These are phyloP conservation scores for Barnettozyma californica DNA, from an alignment of 805 yeast species.

Conservation along the genomic window DNA sequence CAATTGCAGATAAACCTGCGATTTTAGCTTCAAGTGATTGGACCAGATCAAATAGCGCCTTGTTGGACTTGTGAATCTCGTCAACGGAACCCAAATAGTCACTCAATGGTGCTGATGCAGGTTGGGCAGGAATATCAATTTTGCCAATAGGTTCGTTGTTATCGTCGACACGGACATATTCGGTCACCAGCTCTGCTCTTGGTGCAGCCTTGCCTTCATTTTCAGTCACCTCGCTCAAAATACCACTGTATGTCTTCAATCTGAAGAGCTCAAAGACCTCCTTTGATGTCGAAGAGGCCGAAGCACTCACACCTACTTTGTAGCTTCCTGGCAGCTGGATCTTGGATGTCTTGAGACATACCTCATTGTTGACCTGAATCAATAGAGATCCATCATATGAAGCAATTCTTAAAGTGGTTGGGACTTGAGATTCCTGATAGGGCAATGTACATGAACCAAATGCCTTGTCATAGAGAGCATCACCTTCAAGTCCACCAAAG, in stretches of 20 bases:
- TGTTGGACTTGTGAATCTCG: constrained; percentile 16
- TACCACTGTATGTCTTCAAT: constrained; percentile 48
- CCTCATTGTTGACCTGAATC: constrained; percentile 66
- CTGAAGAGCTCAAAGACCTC: constrained; percentile 65
- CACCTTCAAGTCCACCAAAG: constrained; percentile 23
- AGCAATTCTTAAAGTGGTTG: constrained; percentile 60
- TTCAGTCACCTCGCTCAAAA: constrained; percentile 50
- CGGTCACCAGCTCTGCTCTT: constrained; percentile 41
- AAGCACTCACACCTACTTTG: constrained; percentile 51
- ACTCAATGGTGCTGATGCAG: neutral
- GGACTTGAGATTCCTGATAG: constrained; percentile 66
- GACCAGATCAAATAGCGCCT: constrained; percentile 14
- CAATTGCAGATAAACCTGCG: constrained; percentile 6
- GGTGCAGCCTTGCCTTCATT: constrained; percentile 46
- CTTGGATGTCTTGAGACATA: constrained; percentile 61
- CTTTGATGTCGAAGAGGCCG: constrained; percentile 32
- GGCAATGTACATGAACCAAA: constrained; percentile 54
- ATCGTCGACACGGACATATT: constrained; percentile 33
- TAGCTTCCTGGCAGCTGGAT: constrained; percentile 41
- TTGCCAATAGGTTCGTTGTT: constrained; percentile 27
- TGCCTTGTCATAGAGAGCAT: constrained; percentile 28
- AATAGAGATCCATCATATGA: constrained; percentile 50
- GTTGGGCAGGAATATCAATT: constrained; percentile 8
- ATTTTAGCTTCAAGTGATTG: constrained; percentile 16
- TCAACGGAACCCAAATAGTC: constrained; percentile 9